Evolutionary conservation across 495 filamentous ascomycete species (phyloP), one percentile per base, ranked within the genome.

Genomic region (Letharia lupina): DNA sequence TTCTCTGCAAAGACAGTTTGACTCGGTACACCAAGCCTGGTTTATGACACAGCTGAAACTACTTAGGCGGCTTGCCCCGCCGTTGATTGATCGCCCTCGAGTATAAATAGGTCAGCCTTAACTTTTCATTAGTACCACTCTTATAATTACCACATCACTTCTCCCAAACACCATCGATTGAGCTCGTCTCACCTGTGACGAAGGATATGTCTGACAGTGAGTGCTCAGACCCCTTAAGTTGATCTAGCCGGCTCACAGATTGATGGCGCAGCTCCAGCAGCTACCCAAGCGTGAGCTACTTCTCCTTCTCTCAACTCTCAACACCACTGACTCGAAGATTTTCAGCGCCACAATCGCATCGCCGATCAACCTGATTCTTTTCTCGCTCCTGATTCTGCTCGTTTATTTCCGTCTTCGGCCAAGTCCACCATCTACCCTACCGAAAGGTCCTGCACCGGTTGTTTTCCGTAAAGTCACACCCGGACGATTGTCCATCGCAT

Each of bases 291-390:
- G 69, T 70, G 60, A 70, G 63, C 52, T 48, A 18, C 57, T 31
- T 52, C 23, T 31, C 10, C 47, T 11, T 57, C 28, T 57, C 37
- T 63, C n/a, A 28, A 20, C 41, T n/a, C 8, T 35, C 8, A 66
- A 42, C 7, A 28, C 33, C 66, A 63, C 58, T 11, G n/a, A 52
- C 11, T 20, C 8, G 8, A 39, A 33, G 15, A 20, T 40, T 20
- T 61, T 10, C 73, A 86, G 83, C 63, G 80, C 83, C 73, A 78
- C 83, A 28, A 78, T 95, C 71, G 79, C 86, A 67, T 87, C 91
- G 4, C 91, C 91, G 4, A 86, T 94, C 69, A 96, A 95, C 77
- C 73, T 89, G 41, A 80, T 93, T 69, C 85, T 96, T 65, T 71
- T 90, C 70, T 81, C 83, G 61, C 78, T 91, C 64, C 83, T 91